These are phyloP conservation scores for Aspergillus steynii DNA, from an alignment of 495 filamentous ascomycete genomes.

Conservation along the genomic window DNA sequence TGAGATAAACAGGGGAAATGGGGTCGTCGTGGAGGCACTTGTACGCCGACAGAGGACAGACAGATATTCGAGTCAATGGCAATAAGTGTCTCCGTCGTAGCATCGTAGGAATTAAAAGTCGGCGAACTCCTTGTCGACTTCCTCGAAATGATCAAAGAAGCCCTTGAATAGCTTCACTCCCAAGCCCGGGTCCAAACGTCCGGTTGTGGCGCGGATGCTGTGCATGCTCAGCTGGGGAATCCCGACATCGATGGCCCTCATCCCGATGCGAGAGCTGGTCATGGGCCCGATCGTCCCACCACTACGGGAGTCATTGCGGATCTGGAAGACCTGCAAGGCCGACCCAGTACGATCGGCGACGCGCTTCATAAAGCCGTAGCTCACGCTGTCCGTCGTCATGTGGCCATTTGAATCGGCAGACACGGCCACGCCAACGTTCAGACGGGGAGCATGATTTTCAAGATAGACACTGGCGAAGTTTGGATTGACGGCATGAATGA, in stretches of 20 bases:
- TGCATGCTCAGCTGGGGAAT: constrained; percentile 96
- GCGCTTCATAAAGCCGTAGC: constrained; percentile 70
- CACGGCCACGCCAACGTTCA: constrained; percentile 89
- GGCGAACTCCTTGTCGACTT: constrained; percentile 81
- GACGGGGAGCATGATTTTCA: constrained; percentile 75
- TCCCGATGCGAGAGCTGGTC: constrained; percentile 76
- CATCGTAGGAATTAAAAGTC: constrained; percentile 34
- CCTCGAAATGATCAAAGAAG: constrained; percentile 86
- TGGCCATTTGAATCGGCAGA: constrained; percentile 88
- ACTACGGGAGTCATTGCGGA: constrained; percentile 82
- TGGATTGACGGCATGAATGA: constrained; percentile 92
- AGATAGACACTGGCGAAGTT: constrained; percentile 85
- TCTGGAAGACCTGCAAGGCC: constrained; percentile 87
- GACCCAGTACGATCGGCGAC: constrained; percentile 69
- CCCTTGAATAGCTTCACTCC: constrained; percentile 87
- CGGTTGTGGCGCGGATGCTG: constrained; percentile 86
- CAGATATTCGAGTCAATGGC: not conserved
- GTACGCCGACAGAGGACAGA: not conserved
- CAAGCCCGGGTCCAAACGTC: constrained; percentile 81
- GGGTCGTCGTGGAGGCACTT: no score
- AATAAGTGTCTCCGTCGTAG: not conserved
- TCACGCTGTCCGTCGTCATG: constrained; percentile 87
- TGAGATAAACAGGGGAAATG: no score
- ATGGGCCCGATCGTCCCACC: constrained; percentile 97
- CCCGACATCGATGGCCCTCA: constrained; percentile 85